These are phyloP conservation scores for Umbellularia californica DNA, from an alignment of 164 flowering plant species.

Conservation along the genomic window DNA sequence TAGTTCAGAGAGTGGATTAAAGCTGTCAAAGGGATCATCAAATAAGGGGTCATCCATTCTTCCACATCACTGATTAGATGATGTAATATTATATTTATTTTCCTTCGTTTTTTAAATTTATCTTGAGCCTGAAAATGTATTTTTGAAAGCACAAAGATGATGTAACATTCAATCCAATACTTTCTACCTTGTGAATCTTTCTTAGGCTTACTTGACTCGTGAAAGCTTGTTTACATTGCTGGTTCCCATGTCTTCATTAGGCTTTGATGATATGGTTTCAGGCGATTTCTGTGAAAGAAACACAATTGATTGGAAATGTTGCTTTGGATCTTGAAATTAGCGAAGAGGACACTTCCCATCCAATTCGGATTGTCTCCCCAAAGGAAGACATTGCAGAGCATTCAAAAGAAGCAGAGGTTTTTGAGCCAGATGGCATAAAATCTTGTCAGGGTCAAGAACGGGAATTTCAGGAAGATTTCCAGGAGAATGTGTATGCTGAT, in stretches of 20 bases:
- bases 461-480: conserved; percentile 10
- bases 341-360: conserved; percentile 27
- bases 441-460: conserved; percentile 15
- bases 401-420: conserved; percentile 12
- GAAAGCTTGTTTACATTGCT: neutral
- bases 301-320: conserved; percentile 54
- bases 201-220: neutral
- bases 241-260: neutral
- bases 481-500: conserved; percentile 1
- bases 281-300: conserved; percentile 76
- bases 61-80: too few species aligned
- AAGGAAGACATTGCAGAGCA: conserved; percentile 29
- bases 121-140: too few species aligned
- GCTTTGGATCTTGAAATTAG: conserved; percentile 41
- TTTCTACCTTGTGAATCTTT: too few species aligned
- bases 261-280: conserved; percentile 24
- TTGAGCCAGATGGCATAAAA: conserved; percentile 5
- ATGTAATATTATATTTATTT: too few species aligned
- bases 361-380: conserved; percentile 57
- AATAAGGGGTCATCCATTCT: too few species aligned
- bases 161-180: too few species aligned
- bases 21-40: too few species aligned
- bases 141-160: too few species aligned
- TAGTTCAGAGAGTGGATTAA: too few species aligned
- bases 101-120: too few species aligned